Evolutionary conservation across 257 asterid species (phyloP).

Genomic region (Solanum etuberosum): DNA sequence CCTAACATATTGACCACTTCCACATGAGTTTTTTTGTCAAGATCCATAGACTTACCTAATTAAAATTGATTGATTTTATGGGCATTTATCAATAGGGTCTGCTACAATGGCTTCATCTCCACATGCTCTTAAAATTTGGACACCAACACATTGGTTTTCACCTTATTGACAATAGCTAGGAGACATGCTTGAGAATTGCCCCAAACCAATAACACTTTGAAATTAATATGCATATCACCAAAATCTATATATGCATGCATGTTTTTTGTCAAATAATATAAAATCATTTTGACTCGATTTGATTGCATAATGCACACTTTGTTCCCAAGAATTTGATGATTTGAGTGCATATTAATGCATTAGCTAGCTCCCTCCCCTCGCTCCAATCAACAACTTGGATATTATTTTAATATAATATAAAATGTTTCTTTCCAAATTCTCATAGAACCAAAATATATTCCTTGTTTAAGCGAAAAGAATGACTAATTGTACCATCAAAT

Average conservation of each 20-base stretch:
- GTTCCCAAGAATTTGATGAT: neutral
- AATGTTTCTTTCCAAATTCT: neutral
- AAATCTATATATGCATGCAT: neutral
- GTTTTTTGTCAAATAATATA: neutral
- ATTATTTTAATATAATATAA: neutral
- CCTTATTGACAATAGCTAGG: constrained; percentile 24
- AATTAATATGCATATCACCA: neutral
- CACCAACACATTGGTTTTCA: constrained; percentile 20
- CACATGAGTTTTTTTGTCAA: constrained; percentile 23
- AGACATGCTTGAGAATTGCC: constrained; percentile 24
- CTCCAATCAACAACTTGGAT: neutral
- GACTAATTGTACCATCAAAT: neutral
- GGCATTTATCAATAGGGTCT: neutral
- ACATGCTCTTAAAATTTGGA: constrained; percentile 13
- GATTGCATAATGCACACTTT: neutral
- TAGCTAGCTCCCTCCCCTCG: neutral
- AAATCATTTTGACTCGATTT: neutral
- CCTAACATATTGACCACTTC: constrained; percentile 19
- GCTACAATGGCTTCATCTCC: constrained; percentile 9
- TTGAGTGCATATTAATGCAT: neutral
- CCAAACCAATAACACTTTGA: neutral
- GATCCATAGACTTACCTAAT: neutral
- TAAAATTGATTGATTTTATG: neutral
- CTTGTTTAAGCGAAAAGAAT: neutral
- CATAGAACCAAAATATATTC: neutral